A percentile compares a stretch with the other conserved stretches of the same genome.
Evolutionary conservation across 495 filamentous ascomycete species (phyloP).

Genomic region (Aspergillus indologenus): DNA sequence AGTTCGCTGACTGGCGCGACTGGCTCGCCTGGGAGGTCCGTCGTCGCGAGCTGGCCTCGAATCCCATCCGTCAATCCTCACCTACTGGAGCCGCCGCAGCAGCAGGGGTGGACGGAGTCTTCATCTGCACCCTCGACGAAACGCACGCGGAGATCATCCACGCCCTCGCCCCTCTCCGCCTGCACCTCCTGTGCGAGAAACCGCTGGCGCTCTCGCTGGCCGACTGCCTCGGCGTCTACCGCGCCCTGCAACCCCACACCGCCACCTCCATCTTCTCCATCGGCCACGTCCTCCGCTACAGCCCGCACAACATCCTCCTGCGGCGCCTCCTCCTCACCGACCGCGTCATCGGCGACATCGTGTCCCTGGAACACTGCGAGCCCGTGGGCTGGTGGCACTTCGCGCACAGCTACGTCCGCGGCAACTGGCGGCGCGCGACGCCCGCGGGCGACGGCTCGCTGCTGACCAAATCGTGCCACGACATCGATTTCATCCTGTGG

Average conservation of each 20-base stretch:
- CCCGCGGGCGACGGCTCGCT: constrained; percentile 53
- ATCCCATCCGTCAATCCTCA: background rate
- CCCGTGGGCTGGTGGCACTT: constrained; percentile 98
- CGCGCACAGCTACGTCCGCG: constrained; percentile 85
- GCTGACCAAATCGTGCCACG: constrained; percentile 91
- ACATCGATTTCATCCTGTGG: constrained; percentile 91
- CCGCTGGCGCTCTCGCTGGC: constrained; percentile 74
- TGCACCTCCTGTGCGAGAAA: constrained; percentile 95
- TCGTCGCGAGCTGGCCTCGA: constrained; percentile 38
- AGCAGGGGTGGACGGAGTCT: constrained; percentile 65
- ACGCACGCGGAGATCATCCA: constrained; percentile 77
- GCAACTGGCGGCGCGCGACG: constrained; percentile 86
- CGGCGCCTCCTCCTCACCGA: constrained; percentile 73
- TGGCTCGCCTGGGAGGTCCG: constrained; percentile 63
- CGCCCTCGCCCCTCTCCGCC: constrained; percentile 60
- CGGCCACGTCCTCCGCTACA: constrained; percentile 77
- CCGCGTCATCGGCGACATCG: constrained; percentile 70
- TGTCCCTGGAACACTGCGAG: constrained; percentile 86
- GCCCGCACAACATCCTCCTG: constrained; percentile 83
- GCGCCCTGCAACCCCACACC: constrained; percentile 38
- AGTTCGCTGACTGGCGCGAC: constrained; percentile 71
- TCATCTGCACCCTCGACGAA: constrained; percentile 87
- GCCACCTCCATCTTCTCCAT: constrained; percentile 65
- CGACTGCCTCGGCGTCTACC: constrained; percentile 73
- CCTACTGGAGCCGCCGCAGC: constrained; percentile 3